phyloP scores from a whole-genome alignment of 306 rosid species.

The Rosa lucieae region DNA sequence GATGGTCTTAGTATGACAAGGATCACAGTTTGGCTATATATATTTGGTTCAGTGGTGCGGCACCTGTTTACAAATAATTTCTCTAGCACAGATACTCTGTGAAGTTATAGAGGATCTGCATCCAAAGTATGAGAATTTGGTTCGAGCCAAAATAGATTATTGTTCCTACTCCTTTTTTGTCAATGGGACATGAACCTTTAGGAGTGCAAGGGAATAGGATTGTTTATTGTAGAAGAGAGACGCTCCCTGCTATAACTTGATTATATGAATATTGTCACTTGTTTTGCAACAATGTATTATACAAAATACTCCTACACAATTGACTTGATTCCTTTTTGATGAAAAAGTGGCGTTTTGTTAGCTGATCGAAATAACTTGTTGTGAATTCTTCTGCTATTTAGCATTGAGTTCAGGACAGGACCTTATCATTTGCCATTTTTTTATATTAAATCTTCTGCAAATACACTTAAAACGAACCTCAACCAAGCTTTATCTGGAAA shows the following conservation, averaged over 20 bases:
- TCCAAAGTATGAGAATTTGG: not conserved
- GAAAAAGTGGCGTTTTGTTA: not conserved
- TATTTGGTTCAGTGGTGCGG: not conserved
- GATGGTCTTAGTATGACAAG: not conserved
- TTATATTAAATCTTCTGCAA: conserved; percentile 20
- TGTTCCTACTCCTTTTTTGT: not conserved
- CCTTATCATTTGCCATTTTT: conserved; percentile 4
- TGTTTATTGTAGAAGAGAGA: not conserved
- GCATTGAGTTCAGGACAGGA: not conserved
- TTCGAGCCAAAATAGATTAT: not conserved
- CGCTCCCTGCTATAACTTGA: not conserved
- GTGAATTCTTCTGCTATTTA: not conserved
- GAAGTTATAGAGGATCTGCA: not conserved
- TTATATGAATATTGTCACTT: not conserved
- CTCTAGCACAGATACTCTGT: not conserved
- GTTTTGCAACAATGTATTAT: not conserved
- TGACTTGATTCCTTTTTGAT: not conserved
- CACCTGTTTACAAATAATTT: not conserved
- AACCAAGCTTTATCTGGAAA: not conserved
- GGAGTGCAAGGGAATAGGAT: not conserved
- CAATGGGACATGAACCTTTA: not conserved
- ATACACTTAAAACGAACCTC: not conserved
- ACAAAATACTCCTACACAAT: not conserved
- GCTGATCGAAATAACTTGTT: not conserved
- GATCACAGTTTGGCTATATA: not conserved